Percentiles rank a stretch among this genome's conserved stretches.
These are phyloP conservation scores for Trametes punicea DNA, from an alignment of 768 basidiomycete genomes.

Conservation along the genomic window DNA sequence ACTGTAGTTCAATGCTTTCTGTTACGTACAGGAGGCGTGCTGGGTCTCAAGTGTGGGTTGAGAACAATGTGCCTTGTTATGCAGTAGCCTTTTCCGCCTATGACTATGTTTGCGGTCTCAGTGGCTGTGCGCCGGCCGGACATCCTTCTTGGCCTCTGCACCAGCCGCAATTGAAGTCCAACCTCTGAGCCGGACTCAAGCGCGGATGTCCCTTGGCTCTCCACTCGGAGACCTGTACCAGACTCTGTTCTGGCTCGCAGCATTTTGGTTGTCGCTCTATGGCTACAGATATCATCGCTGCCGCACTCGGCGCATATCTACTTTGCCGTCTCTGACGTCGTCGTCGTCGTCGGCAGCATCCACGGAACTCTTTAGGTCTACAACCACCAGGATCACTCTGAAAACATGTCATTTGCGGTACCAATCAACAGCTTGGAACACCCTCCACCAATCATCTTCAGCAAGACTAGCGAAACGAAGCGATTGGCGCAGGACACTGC, in stretches of 20 bases:
- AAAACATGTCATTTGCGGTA: conserved; percentile 32
- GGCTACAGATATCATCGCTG: neutral
- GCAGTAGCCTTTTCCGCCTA: no score
- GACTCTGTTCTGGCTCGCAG: conserved; percentile 5
- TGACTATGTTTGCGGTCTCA: no score
- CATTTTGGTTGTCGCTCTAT: conserved; percentile 10
- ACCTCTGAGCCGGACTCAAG: no score
- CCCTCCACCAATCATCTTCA: conserved; percentile 43
- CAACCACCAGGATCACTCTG: conserved; percentile 16
- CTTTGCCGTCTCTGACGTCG: conserved; percentile 2
- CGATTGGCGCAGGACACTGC: conserved; percentile 28
- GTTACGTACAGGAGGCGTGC: no score
- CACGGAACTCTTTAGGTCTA: conserved; percentile 9
- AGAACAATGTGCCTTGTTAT: no score
- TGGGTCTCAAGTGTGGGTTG: no score
- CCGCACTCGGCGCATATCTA: neutral
- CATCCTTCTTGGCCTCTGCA: no score
- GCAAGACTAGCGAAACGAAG: conserved; percentile 32
- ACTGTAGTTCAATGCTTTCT: no score
- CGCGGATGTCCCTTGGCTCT: conserved; percentile 1
- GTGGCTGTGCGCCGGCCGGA: no score
- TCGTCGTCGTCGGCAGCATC: conserved; percentile 4
- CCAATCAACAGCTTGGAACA: conserved; percentile 51
- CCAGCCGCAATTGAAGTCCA: no score
- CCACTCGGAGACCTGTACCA: neutral